Percentiles rank a stretch among this genome's conserved stretches.
phyloP scores from a whole-genome alignment of 1,139 yeast species.

The Lodderomyces margitis region DNA sequence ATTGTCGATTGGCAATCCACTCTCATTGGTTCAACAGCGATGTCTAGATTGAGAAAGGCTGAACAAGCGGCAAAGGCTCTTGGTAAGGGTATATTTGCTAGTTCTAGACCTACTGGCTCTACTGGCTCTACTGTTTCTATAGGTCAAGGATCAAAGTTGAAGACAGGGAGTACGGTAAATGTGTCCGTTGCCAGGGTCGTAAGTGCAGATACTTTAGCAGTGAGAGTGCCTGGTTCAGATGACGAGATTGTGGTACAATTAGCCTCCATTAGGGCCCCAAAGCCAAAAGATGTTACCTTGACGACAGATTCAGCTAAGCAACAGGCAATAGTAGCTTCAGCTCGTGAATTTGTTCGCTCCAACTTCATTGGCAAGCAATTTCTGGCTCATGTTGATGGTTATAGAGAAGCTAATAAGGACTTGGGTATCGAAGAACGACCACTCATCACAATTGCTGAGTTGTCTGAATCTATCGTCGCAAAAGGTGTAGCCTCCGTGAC shows the following conservation, averaged over 20 bases:
- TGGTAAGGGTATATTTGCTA: constrained; percentile 64
- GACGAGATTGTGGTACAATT: constrained; percentile 64
- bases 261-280: constrained; percentile 73
- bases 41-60: constrained; percentile 61
- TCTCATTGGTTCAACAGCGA: constrained; percentile 63
- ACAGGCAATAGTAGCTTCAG: constrained; percentile 56
- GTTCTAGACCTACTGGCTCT: constrained; percentile 20
- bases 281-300: constrained; percentile 56
- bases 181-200: constrained; percentile 61
- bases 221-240: constrained; percentile 47
- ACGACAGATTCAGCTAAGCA: constrained; percentile 39
- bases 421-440: constrained; percentile 66
- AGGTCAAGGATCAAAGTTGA: constrained; percentile 21
- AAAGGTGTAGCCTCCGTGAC: constrained; percentile 78
- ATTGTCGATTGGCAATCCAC: constrained; percentile 82
- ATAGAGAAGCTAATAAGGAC: constrained; percentile 56
- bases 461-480: constrained; percentile 60
- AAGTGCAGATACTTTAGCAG: constrained; percentile 64
- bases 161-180: constrained; percentile 47
- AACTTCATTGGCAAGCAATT: constrained; percentile 70
- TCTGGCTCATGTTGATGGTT: constrained; percentile 58
- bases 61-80: constrained; percentile 65
- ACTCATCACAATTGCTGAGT: constrained; percentile 59
- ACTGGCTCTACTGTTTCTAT: constrained; percentile 17
- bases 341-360: constrained; percentile 71